Conservation (phyloP, 257 asterid genomes). For the Nicotiana undulata region DNA sequence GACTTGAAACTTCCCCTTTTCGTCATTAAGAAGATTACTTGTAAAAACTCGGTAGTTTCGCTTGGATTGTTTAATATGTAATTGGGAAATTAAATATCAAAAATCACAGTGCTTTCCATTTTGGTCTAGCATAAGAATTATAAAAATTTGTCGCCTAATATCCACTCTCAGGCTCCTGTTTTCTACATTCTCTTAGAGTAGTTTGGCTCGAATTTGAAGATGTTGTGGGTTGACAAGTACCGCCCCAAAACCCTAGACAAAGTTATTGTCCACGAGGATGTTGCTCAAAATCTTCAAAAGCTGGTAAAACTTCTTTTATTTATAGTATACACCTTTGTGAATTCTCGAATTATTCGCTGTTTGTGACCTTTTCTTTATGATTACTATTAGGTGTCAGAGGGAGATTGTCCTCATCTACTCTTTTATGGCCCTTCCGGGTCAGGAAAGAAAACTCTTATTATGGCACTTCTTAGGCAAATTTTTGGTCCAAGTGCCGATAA, state of each 20-base stretch:
- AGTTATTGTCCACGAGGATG: conserved; percentile 66
- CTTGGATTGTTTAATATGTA: neutral
- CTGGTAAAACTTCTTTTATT: conserved; percentile 32
- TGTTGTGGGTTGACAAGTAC: conserved; percentile 98
- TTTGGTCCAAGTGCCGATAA: conserved; percentile 92
- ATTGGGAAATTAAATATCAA: neutral
- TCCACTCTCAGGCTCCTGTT: neutral
- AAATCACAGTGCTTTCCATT: neutral
- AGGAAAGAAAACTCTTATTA: conserved; percentile 93
- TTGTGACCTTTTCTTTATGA: neutral
- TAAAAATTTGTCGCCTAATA: neutral
- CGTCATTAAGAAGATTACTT: no score
- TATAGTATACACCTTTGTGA: neutral
- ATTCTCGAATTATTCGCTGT: neutral
- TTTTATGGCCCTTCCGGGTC: conserved; percentile 96
- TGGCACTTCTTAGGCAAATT: conserved; percentile 92
- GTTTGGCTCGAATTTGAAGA: conserved; percentile 14
- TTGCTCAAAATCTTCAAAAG: conserved; percentile 86
- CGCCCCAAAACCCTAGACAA: conserved; percentile 95
- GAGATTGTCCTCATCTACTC: conserved; percentile 92
- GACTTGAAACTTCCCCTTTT: no score
- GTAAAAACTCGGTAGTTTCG: neutral
- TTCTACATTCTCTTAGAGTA: neutral
- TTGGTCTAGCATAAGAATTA: neutral
- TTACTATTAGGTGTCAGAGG: conserved; percentile 63